Evolutionary conservation across 495 filamentous ascomycete genomes (phyloP).

Genomic region (Daldinia caldariorum): DNA sequence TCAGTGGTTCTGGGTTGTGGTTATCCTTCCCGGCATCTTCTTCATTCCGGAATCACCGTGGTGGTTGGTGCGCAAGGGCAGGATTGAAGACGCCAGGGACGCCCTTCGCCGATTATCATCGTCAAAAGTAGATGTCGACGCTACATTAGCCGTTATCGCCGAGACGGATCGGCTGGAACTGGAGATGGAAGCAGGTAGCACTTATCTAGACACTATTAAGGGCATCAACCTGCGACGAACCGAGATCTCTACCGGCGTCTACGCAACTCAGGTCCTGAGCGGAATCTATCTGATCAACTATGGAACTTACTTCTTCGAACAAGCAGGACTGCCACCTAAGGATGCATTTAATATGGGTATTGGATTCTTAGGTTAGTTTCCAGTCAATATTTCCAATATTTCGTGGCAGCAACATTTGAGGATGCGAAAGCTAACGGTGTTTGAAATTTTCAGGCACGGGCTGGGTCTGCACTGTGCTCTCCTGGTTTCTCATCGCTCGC

Average conservation of each 20-base stretch:
- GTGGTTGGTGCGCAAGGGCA: constrained; percentile 69
- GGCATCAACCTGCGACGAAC: constrained; percentile 65
- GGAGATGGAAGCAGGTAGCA: constrained; percentile 65
- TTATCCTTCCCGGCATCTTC: constrained; percentile 64
- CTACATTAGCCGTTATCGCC: constrained; percentile 65
- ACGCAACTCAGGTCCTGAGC: constrained; percentile 60
- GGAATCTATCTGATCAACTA: constrained; percentile 66
- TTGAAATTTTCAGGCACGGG: constrained; percentile 46
- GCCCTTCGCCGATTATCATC: constrained; percentile 57
- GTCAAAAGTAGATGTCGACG: constrained; percentile 51
- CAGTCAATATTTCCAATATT: neutral
- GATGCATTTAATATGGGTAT: constrained; percentile 63
- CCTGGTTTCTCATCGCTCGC: constrained; percentile 63
- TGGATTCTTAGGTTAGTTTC: constrained; percentile 55
- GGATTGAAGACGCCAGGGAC: constrained; percentile 58
- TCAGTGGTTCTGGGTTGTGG: constrained; percentile 74
- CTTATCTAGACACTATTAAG: constrained; percentile 65
- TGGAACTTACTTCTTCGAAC: constrained; percentile 71
- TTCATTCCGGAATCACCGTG: constrained; percentile 72
- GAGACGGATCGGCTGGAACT: constrained; percentile 70
- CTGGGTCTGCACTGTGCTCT: constrained; percentile 61
- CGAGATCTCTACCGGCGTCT: constrained; percentile 64
- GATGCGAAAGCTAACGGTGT: neutral
- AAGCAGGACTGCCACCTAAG: constrained; percentile 63
- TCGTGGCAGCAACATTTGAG: neutral